phyloP scores from a whole-genome alignment of 345 rosid species.

The Moricandia arvensis region DNA sequence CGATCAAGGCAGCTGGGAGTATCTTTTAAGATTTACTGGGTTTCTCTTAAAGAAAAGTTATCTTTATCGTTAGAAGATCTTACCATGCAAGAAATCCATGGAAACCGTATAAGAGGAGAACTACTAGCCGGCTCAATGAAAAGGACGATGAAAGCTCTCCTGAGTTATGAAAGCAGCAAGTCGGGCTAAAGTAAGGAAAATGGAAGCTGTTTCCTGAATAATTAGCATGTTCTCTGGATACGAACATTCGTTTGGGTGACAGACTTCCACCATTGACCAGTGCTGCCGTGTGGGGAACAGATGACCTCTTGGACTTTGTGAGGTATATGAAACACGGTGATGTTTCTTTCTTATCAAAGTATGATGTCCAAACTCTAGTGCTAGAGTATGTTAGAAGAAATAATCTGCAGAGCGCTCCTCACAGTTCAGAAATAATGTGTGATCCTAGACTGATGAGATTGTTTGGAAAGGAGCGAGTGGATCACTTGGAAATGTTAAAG shows the following conservation, averaged over 20 bases:
- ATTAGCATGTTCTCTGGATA: conserved; percentile 36
- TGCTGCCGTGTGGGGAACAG: conserved; percentile 59
- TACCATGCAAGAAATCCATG: conserved; percentile 69
- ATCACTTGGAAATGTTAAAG: conserved; percentile 78
- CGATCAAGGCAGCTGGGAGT: conserved; percentile 90
- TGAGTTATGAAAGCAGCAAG: conserved; percentile 42
- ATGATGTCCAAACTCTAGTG: conserved; percentile 70
- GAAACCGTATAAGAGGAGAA: conserved; percentile 45
- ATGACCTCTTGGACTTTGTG: conserved; percentile 79
- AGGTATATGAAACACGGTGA: conserved; percentile 74
- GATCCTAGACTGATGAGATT: conserved; percentile 56
- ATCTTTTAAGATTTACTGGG: conserved; percentile 96
- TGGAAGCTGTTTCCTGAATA: conserved; percentile 23
- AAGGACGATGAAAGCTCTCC: conserved; percentile 28
- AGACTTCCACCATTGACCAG: conserved; percentile 34
- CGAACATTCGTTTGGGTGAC: background rate
- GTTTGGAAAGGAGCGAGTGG: conserved; percentile 61
- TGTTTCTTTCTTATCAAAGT: conserved; percentile 46
- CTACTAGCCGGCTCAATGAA: conserved; percentile 34
- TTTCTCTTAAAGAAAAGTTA: conserved; percentile 61
- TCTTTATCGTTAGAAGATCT: conserved; percentile 64
- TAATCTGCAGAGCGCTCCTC: conserved; percentile 67
- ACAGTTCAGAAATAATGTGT: too few relatives aligned
- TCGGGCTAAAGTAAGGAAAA: conserved; percentile 55
- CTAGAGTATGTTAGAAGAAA: conserved; percentile 58